Conservation (phyloP, 306 rosid genomes). For the Castanea sativa region DNA sequence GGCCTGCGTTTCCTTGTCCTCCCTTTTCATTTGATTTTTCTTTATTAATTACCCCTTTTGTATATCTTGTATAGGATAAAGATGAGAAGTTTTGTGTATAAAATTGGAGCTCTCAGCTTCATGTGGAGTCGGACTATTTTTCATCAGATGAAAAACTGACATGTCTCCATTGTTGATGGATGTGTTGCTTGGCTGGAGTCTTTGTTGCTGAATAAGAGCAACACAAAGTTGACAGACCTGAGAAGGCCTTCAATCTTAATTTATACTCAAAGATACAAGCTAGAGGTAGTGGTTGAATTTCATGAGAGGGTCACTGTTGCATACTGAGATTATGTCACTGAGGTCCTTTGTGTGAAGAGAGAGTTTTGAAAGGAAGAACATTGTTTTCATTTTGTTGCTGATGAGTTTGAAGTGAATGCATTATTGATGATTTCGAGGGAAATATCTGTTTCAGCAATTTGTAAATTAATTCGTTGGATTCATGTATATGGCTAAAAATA, state of each 20-base stretch:
- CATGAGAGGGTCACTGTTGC: no score
- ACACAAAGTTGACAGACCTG: neutral
- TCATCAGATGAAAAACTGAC: no score
- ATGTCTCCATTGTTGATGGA: neutral
- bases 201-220: neutral
- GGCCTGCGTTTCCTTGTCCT: neutral
- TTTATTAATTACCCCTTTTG: neutral
- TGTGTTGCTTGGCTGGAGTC: neutral
- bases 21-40: neutral
- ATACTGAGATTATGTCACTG: no score
- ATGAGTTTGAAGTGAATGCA: neutral
- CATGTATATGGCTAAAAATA: neutral
- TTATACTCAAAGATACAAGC: neutral
- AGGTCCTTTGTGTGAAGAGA: no score
- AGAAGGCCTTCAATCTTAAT: neutral
- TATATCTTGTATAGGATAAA: neutral
- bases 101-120: neutral
- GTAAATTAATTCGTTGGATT: neutral
- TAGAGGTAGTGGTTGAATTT: neutral
- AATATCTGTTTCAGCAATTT: neutral
- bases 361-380: no score
- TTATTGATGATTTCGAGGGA: neutral
- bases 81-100: neutral
- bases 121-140: no score
- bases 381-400: neutral